Evolutionary conservation across 2,329 filamentous ascomycete genomes (phyloP), one percentile per base, ranked within the genome.

Genomic region (Chaetothyriales sp.): DNA sequence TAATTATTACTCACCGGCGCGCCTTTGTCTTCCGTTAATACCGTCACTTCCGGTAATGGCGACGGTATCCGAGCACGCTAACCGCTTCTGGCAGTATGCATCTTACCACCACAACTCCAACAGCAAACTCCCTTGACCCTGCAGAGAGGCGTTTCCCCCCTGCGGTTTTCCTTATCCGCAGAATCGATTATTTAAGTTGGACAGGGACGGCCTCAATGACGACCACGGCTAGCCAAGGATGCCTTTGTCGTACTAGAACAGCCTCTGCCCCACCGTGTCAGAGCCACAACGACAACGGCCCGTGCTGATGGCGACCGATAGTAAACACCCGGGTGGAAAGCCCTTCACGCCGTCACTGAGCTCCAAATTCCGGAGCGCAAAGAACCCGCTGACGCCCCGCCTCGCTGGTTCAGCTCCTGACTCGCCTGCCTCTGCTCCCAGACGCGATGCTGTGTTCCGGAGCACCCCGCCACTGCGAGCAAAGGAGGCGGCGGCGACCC

Each of bases 301-400:
- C 22, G 22, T 6, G 22, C 22, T 5, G 2, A 47, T 47, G 46
- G 20, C 46, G 13, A 18, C 46, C 19, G 46, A 47, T 18, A 47
- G 33, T 15, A 40, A 40, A 40, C 10, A 47, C 22, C 46, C 22
- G 46, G 25, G 18, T 47, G 46, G 8, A 29, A 72, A 73, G 70
- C 78, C 82, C 43, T 75, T 84, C 63, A 82, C 82, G 70, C 85
- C 86, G 50, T 77, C 81, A 54, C 78, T 89, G 62, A 77, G 75
- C 66, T 72, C 80, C 46, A 78, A 76, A 46, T 73, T 77, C 60
- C 81, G 76, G 52, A 69, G 70, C 44, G 69, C 67, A 56, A 77
- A 77, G 63, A 65, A 72, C 18, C 78, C 79, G 46, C 64, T 82
- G 54, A 80, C 80, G 18, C 80, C 81, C 13, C 77, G 79, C 61